Evolutionary conservation across 345 rosid genomes (phyloP), one percentile per base, ranked within the genome.

Genomic region (Raphanus sativus): DNA sequence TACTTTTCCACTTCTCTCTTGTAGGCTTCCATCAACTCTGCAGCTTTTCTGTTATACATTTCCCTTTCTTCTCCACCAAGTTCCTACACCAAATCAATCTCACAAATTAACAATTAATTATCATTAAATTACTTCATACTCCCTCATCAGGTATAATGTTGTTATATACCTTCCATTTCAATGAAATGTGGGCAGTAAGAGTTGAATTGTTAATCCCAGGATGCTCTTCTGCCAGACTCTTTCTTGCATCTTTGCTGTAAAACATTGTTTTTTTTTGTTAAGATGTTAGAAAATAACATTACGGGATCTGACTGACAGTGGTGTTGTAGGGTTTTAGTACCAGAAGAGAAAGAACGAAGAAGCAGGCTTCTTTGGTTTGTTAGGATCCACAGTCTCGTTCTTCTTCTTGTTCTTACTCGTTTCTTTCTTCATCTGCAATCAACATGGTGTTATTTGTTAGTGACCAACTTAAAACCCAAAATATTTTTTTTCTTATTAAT

Each of bases 291-390:
- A 17, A 16, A 54, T 4, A 24, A 54, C 6, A 33, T 50, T 25
- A 2, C 52, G 26, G 24, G 67, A 42, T 56, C 34, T 26, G 33
- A 59, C 5, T 11, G 16, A 12, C 17, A 34, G 28, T 34, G 67
- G 48, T 17, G 16, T 4, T 62, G 11, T 10, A 62, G 3, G 6
- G 6, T 21, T 33, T 32, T 15, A 7, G 33, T 75, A 86, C 89
- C 87, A 81, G 90, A 90, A 92, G 72, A 92, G 29, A 24, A 95
- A 69, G 85, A 84, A 95, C n/a, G 99, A 90, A 67, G 96, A 87
- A 38, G 99, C 92, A 9, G 98, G 97, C 83, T 84, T 94, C 85
- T 87, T 94, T 1, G 99, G 99, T 82, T 82, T 95, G 90, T 88
- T 92, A 2, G 98, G 99, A 32, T 95, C 94, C 52, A 50, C 80